Evolutionary conservation across 2,329 filamentous ascomycete species (phyloP), one percentile per base, ranked within the genome.

Genomic region (Thelonectria olida): DNA sequence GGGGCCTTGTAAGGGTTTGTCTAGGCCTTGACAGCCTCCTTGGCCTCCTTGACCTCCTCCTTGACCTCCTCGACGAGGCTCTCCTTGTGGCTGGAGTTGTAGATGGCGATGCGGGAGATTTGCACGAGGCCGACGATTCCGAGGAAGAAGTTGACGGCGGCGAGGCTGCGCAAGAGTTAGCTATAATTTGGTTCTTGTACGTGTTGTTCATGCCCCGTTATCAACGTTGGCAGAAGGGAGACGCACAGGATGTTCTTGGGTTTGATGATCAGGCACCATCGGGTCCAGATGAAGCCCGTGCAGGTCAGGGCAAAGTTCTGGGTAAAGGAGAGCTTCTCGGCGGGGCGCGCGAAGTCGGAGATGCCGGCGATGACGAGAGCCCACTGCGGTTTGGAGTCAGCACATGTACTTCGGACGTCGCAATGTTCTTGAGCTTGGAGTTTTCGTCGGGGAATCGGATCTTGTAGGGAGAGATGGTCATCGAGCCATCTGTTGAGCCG

Each of bases 121-220:
- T 99, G 96, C 67, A 92, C 85, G 61, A 92, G 82, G 72, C 96
- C 96, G 65, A 97, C 94, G 68, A 90, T 82, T 73, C 92, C 95
- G 72, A 99, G 91, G 86, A 97, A 96, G 87, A 97, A 97, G 88
- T 99, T 99, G 76, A 98, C 96, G 56, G 93, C 89, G 63, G 96
- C 96, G 61, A 99, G 89, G 63, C 91, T 93, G 64, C n/a, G n/a
- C n/a, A n/a, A n/a, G n/a, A n/a, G n/a, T n/a, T n/a, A n/a, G n/a
- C n/a, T n/a, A n/a, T n/a, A n/a, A n/a, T n/a, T n/a, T n/a, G n/a
- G n/a, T n/a, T n/a, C n/a, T n/a, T n/a, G n/a, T n/a, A n/a, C n/a
- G n/a, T n/a, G n/a, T n/a, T n/a, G n/a, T n/a, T n/a, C n/a, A n/a
- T n/a, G n/a, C n/a, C n/a, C n/a, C n/a, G n/a, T n/a, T n/a, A n/a